Percentiles rank a stretch among this genome's conserved stretches.
phyloP scores from a whole-genome alignment of 257 asterid genomes.

The Mentha longifolia region DNA sequence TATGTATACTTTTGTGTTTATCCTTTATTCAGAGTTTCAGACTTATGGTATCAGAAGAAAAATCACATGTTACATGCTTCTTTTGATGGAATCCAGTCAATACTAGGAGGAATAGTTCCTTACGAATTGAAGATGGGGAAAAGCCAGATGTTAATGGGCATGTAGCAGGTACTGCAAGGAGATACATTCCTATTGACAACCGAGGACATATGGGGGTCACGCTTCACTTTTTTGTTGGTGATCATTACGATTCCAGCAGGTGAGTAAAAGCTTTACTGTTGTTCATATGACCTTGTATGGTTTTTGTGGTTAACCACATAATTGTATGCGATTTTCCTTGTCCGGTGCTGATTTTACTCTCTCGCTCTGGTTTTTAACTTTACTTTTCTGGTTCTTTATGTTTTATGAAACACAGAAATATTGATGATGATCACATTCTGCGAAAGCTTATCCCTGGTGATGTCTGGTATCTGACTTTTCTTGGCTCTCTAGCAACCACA shows the following conservation, averaged over 20 bases:
- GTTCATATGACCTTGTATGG: not conserved
- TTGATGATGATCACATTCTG: conserved; percentile 79
- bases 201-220: conserved; percentile 89
- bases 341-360: conserved; percentile 9
- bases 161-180: conserved; percentile 94
- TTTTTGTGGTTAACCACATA: conserved; percentile 4
- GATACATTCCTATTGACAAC: conserved; percentile 84
- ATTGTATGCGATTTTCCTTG: conserved; percentile 1
- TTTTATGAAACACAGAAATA: conserved; percentile 46
- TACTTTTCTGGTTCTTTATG: not conserved
- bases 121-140: conserved; percentile 66
- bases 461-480: conserved; percentile 81
- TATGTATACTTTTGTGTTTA: not conserved
- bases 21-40: not conserved
- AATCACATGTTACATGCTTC: conserved; percentile 17
- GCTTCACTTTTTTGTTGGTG: conserved; percentile 91
- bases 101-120: conserved; percentile 58
- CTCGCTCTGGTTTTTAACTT: not conserved
- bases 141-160: conserved; percentile 75
- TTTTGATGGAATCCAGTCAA: conserved; percentile 51
- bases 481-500: conserved; percentile 95
- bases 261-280: conserved; percentile 34
- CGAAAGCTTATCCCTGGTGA: conserved; percentile 86
- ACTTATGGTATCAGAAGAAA: conserved; percentile 17
- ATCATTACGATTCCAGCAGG: conserved; percentile 79